These are phyloP conservation scores for Magnaporthiopsis incrustans DNA, from an alignment of 2,329 filamentous ascomycete genomes.

Conservation along the genomic window DNA sequence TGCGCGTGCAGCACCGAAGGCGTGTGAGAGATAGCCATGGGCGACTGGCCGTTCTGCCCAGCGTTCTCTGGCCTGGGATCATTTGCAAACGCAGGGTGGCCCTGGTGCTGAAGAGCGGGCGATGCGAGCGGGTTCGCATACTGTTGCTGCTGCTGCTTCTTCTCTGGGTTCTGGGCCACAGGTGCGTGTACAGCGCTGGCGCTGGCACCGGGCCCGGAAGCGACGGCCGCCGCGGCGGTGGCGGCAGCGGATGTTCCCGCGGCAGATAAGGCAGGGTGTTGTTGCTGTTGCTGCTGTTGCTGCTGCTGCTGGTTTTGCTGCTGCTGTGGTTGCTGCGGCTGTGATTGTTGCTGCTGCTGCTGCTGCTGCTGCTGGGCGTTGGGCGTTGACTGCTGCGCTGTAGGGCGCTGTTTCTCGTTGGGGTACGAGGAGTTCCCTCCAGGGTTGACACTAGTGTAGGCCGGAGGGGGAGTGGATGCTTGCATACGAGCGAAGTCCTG, in stretches of 20 bases:
- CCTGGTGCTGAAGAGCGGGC: constrained; percentile 47
- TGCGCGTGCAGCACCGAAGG: constrained; percentile 35
- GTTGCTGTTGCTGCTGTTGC: constrained; percentile 9
- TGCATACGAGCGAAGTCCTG: constrained; percentile 81
- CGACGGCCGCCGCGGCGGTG: constrained; percentile 13
- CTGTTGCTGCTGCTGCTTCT: constrained; percentile 18
- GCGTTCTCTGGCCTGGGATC: constrained; percentile 50
- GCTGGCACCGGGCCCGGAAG: not conserved
- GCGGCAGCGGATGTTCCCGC: constrained; percentile 13
- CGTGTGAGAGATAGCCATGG: constrained; percentile 36
- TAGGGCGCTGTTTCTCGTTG: constrained; percentile 63
- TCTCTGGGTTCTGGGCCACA: constrained; percentile 6
- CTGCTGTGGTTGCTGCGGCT: not conserved
- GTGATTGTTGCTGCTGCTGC: constrained; percentile 16
- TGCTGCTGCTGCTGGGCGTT: constrained; percentile 18
- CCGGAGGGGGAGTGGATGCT: constrained; percentile 81
- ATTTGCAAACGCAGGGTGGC: constrained; percentile 87
- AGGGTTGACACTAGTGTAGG: constrained; percentile 73
- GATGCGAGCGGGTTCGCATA: constrained; percentile 29
- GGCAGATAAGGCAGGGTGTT: constrained; percentile 11
- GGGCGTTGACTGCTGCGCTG: constrained; percentile 21
- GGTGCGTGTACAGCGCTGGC: constrained; percentile 1
- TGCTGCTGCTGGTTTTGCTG: constrained; percentile 10
- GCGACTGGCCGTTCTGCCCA: constrained; percentile 36
- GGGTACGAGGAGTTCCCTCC: constrained; percentile 58